phyloP scores from a whole-genome alignment of 2,329 filamentous ascomycete species.

The Beauveria sp. region DNA sequence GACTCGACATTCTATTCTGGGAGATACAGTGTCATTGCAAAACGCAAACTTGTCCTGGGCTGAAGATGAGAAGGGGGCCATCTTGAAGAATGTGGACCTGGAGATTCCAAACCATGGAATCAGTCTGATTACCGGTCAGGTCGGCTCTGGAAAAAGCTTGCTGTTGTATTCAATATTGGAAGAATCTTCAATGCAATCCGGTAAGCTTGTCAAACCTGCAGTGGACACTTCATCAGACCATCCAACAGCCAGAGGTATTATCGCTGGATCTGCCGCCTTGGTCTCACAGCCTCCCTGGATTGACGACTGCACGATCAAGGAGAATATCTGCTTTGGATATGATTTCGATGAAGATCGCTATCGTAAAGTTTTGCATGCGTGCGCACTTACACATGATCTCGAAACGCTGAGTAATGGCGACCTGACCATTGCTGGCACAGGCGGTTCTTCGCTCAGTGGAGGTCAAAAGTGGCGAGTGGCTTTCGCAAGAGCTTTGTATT shows the following conservation, averaged over 20 bases:
- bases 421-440: constrained; percentile 64
- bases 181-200: constrained; percentile 54
- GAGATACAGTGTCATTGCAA: not conserved
- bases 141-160: constrained; percentile 63
- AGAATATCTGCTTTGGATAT: constrained; percentile 65
- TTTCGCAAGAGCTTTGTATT: constrained; percentile 66
- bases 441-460: constrained; percentile 68
- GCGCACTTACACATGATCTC: constrained; percentile 61
- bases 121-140: constrained; percentile 61
- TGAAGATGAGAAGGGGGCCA: constrained; percentile 38
- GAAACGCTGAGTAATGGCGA: constrained; percentile 64
- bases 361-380: constrained; percentile 56
- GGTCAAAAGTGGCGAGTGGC: constrained; percentile 70
- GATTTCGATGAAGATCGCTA: constrained; percentile 58
- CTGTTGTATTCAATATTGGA: constrained; percentile 60
- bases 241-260: constrained; percentile 21
- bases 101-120: constrained; percentile 56
- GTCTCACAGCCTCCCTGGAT: constrained; percentile 71
- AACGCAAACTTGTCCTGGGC: constrained; percentile 9
- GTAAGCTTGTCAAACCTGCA: constrained; percentile 42
- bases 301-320: constrained; percentile 62
- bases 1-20: not conserved
- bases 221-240: constrained; percentile 53
- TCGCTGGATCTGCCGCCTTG: constrained; percentile 46
- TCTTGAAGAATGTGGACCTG: constrained; percentile 50